Conservation (phyloP, 2,329 filamentous ascomycete genomes). For the Boeremia exigua region DNA sequence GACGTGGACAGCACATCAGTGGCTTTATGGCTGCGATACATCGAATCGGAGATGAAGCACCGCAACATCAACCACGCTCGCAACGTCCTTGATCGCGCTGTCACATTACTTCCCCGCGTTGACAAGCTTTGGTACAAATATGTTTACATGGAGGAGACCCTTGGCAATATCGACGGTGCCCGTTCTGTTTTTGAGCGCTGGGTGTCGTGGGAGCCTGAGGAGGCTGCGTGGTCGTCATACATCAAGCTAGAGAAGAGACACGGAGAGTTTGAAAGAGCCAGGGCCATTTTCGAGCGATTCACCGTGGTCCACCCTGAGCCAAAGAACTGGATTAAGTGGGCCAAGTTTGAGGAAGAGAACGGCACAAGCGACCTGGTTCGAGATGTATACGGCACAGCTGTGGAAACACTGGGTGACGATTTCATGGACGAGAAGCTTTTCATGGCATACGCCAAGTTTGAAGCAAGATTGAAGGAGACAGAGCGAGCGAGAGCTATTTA, state of each 20-base stretch:
- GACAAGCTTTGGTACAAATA: constrained; percentile 99
- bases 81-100: constrained; percentile 92
- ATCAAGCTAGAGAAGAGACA: constrained; percentile 98
- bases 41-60: constrained; percentile 92
- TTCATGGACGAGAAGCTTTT: constrained; percentile 97
- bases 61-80: constrained; percentile 85
- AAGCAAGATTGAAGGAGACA: constrained; percentile 93
- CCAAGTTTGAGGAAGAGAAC: constrained; percentile 93
- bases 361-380: constrained; percentile 90
- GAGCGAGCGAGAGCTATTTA: constrained; percentile 94
- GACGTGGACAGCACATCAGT: constrained; percentile 90
- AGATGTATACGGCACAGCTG: constrained; percentile 86
- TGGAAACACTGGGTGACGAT: constrained; percentile 89
- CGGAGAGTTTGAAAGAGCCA: constrained; percentile 86
- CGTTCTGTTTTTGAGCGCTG: constrained; percentile 95
- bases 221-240: constrained; percentile 93
- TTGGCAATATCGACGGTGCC: constrained; percentile 91
- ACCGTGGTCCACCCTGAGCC: constrained; percentile 93
- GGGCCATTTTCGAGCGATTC: constrained; percentile 87
- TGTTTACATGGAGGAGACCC: constrained; percentile 97
- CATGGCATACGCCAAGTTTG: constrained; percentile 92
- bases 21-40: constrained; percentile 87
- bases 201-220: constrained; percentile 98
- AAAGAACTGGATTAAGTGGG: constrained; percentile 98
- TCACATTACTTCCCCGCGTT: constrained; percentile 85